Conservation (phyloP, 768 basidiomycete species). For the Tephrocybe sp. region DNA sequence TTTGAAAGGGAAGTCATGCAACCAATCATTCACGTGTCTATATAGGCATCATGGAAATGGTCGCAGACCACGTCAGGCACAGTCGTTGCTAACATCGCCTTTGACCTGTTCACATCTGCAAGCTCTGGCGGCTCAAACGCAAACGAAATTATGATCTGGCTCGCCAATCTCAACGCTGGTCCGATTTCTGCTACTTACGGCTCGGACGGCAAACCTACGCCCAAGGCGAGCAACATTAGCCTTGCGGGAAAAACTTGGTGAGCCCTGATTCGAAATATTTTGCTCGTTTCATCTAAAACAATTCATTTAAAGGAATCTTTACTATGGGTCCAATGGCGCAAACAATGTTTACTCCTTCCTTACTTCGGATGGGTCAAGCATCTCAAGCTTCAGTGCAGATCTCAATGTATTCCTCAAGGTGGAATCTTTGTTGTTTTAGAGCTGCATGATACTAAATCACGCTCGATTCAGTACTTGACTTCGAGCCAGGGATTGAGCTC, state of each 20-base stretch:
- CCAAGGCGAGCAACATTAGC: slow-evolving; percentile 42
- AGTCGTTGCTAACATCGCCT: slow-evolving; percentile 57
- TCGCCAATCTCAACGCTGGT: slow-evolving; percentile 54
- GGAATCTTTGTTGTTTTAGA: background rate
- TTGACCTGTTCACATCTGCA: slow-evolving; percentile 62
- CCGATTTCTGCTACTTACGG: slow-evolving; percentile 55
- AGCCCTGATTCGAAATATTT: slow-evolving; percentile 3
- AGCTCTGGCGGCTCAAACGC: slow-evolving; percentile 46
- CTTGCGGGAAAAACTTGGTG: slow-evolving; percentile 55
- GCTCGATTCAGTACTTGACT: slow-evolving; percentile 46
- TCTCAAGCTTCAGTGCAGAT: slow-evolving; percentile 55
- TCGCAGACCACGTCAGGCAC: slow-evolving; percentile 39
- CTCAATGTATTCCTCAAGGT: slow-evolving; percentile 53
- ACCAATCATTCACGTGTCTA: background rate
- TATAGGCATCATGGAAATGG: slow-evolving; percentile 59
- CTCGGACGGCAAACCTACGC: slow-evolving; percentile 43
- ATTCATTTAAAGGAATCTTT: slow-evolving; percentile 45
- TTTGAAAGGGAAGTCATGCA: too few relatives aligned
- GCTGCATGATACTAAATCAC: background rate
- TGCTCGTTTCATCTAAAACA: background rate
- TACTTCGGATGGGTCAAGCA: slow-evolving; percentile 28
- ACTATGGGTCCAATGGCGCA: slow-evolving; percentile 50
- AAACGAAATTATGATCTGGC: slow-evolving; percentile 67
- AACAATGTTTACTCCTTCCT: slow-evolving; percentile 57
- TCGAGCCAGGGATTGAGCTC: slow-evolving; percentile 41